Base-by-base conservation (phyloP, 192 early-diverging fungal species). In the Coemansia sp. region DNA sequence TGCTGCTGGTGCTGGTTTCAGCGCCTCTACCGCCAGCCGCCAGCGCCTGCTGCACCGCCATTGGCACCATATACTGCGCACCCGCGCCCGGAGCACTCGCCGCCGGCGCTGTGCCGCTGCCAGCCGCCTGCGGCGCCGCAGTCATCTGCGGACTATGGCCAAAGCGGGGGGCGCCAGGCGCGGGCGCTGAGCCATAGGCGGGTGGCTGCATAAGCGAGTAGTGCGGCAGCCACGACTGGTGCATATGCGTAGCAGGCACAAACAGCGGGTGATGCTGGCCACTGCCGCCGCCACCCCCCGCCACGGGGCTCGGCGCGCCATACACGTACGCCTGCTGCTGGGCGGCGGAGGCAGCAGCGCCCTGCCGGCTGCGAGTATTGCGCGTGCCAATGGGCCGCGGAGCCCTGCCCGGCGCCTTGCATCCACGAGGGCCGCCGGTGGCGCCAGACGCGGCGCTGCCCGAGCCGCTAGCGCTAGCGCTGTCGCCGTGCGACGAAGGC, bases 331-430 rank as follows among this genome's bases (percentile, higher is more conserved):
- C 4, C 22, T 43, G 41, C 8, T 46, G 27, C 6, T 63, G 31
- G 4, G 15, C 4, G 25, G 15, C 15, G 25, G n/a, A n/a, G n/a
- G n/a, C n/a, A 10, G 9, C 24, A 22, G 22, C 32, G 3, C 41
- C 53, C 35, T 66, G 64, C 0, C 54, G 41, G 17, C 53, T 58
- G 12, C 54, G 64, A 8, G 56, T 56, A 8, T 35, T 63, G 14
- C 43, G 49, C 11, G 71, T 79, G 14, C 77, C 77, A 62, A 80
- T 80, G 8, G 72, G 77, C 6, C 64, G 60, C 0, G 68, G 77
- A 36, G 60, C 22, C 32, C 65, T 60, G 6, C 20, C 40, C 22
- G 64, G 57, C 5, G 39, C 29, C 45, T 31, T 61, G 37, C 57
- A 59, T 4, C 59, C 51, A 35, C 46, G 35, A 11, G 47, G 22